phyloP scores from a whole-genome alignment of 1,284 basidiomycete genomes.

The Heterobasidion occidentale region DNA sequence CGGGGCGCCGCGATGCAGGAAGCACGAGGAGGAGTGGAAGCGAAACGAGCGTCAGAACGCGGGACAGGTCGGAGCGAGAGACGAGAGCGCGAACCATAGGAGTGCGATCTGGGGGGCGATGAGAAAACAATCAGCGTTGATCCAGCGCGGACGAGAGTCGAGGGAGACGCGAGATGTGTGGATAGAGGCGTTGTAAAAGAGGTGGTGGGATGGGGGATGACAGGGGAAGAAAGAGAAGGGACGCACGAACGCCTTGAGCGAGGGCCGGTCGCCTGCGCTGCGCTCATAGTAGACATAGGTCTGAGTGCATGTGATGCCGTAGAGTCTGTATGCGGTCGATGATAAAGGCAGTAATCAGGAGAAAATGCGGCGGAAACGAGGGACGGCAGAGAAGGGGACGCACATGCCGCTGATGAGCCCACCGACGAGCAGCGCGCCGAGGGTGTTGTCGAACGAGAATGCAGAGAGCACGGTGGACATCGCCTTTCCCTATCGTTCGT shows the following conservation, averaged over 20 bases:
- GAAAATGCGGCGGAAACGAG: not conserved
- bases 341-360: not conserved
- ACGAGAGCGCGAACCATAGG: constrained; percentile 28
- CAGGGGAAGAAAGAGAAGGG: not conserved
- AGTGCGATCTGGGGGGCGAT: constrained; percentile 25
- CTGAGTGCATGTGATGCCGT: constrained; percentile 50
- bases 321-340: constrained; percentile 33
- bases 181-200: not conserved
- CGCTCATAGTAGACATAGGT: constrained; percentile 42
- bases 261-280: constrained; percentile 27
- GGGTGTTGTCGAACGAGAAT: constrained; percentile 7
- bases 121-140: not conserved
- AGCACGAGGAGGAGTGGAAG: not conserved
- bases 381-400: constrained; percentile 1
- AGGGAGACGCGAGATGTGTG: not conserved
- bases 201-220: not conserved
- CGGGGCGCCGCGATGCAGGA: not conserved
- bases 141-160: not conserved
- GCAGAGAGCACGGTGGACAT: not conserved
- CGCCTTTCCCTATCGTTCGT: too few relatives aligned
- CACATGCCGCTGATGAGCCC: constrained; percentile 17
- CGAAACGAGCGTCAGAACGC: constrained; percentile 4
- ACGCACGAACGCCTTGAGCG: constrained; percentile 33
- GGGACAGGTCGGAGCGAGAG: not conserved
- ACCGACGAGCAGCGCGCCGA: constrained; percentile 17